phyloP scores from a whole-genome alignment of 2,329 filamentous ascomycete species.

The Tolypocladium tropicale region DNA sequence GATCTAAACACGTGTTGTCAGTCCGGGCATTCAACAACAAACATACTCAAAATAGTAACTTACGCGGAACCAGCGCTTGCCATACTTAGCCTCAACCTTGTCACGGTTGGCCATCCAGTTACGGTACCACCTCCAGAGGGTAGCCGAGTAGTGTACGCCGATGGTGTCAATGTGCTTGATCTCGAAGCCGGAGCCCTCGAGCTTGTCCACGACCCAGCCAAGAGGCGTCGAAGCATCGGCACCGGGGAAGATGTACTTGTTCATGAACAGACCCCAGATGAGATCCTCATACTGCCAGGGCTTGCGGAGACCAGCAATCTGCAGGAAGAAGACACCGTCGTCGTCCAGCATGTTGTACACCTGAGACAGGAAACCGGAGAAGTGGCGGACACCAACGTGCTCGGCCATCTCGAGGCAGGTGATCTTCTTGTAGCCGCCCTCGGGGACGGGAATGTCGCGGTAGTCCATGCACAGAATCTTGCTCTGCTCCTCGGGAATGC shows the following conservation, averaged over 20 bases:
- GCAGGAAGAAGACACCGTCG: constrained; percentile 90
- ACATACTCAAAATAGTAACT: constrained; percentile 22
- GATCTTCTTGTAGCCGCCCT: constrained; percentile 74
- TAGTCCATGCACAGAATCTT: constrained; percentile 94
- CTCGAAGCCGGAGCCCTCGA: constrained; percentile 65
- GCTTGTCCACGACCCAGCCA: constrained; percentile 71
- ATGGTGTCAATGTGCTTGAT: constrained; percentile 88
- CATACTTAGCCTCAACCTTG: constrained; percentile 91
- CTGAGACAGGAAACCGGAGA: constrained; percentile 71
- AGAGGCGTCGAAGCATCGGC: constrained; percentile 92
- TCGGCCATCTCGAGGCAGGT: constrained; percentile 98
- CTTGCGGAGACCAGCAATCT: constrained; percentile 89
- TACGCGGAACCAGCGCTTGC: constrained; percentile 89
- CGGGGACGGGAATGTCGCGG: constrained; percentile 76
- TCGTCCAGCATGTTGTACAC: constrained; percentile 94
- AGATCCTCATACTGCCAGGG: constrained; percentile 97
- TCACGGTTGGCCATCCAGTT: constrained; percentile 95
- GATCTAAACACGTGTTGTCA: constrained; percentile 41
- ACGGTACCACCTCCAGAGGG: constrained; percentile 95
- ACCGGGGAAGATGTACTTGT: constrained; percentile 98
- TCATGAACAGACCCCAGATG: constrained; percentile 98
- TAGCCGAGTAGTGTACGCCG: constrained; percentile 94
- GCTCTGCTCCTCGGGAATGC: constrained; percentile 79
- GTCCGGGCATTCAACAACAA: not conserved
- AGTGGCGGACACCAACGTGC: constrained; percentile 91